A percentile compares a stretch with the other conserved stretches of the same genome.
Conservation (phyloP, 805 yeast species). For the Yamadazyma philogaea region DNA sequence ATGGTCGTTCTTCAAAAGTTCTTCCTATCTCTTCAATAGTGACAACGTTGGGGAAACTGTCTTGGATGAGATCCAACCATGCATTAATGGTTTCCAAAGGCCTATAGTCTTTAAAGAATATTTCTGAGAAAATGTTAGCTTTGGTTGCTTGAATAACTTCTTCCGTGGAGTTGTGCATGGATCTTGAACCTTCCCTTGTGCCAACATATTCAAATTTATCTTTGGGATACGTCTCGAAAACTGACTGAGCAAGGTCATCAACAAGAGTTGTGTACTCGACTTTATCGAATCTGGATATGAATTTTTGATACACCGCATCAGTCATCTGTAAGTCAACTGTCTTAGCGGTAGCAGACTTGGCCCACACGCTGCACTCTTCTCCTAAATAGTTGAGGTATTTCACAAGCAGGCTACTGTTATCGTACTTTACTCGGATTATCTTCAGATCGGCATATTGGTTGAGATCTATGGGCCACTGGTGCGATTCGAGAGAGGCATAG, state of each 20-base stretch:
- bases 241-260: conserved; percentile 53
- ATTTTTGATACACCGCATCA: conserved; percentile 4
- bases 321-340: conserved; percentile 18
- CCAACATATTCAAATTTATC: conserved; percentile 3
- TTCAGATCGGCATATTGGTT: conserved; percentile 37
- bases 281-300: conserved; percentile 8
- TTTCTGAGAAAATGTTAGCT: conserved; percentile 32
- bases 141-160: conserved; percentile 15
- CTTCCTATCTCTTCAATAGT: conserved; percentile 65
- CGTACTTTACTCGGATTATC: conserved; percentile 44
- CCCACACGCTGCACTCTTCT: conserved; percentile 11
- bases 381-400: conserved; percentile 15
- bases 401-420: conserved; percentile 13
- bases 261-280: conserved; percentile 43
- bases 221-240: conserved; percentile 54
- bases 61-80: conserved; percentile 63
- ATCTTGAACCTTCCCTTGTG: conserved; percentile 5
- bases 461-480: conserved; percentile 33
- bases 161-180: conserved; percentile 15
- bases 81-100: conserved; percentile 64
- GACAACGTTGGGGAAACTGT: conserved; percentile 64
- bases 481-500: conserved; percentile 5
- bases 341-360: conserved; percentile 7
- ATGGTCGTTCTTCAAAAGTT: conserved; percentile 71
- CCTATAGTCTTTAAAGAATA: conserved; percentile 70